A percentile compares a stretch with the other conserved stretches of the same genome.
These are phyloP conservation scores for Xylaria digitata DNA, from an alignment of 2,329 filamentous ascomycete genomes.

Conservation along the genomic window DNA sequence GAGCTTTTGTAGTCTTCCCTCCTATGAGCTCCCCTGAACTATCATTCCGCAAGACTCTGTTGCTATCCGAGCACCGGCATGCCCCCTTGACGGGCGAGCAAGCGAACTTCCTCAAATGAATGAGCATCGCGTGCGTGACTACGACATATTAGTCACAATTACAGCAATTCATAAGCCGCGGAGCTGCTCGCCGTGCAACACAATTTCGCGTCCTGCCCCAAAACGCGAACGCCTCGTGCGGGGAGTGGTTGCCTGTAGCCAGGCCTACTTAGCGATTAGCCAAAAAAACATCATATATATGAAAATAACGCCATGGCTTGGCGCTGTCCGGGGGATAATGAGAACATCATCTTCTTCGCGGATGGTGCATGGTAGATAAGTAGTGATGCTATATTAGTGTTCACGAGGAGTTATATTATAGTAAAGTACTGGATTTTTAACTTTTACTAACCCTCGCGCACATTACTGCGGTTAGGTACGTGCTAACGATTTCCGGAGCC, in stretches of 20 bases:
- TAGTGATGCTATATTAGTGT: background rate
- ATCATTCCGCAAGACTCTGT: conserved; percentile 6
- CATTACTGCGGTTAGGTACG: background rate
- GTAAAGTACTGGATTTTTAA: background rate
- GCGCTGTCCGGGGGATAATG: conserved; percentile 34
- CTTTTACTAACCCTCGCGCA: background rate
- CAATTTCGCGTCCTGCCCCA: conserved; percentile 33
- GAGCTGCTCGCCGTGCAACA: conserved; percentile 18
- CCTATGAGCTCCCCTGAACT: background rate
- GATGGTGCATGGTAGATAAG: background rate
- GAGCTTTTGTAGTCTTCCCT: conserved; percentile 22
- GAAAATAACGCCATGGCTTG: conserved; percentile 50
- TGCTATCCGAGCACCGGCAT: conserved; percentile 12
- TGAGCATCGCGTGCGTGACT: conserved; percentile 30
- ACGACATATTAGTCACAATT: conserved; percentile 35
- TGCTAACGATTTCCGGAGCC: background rate
- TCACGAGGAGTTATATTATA: background rate
- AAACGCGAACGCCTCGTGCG: conserved; percentile 38
- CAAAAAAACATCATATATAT: conserved; percentile 47
- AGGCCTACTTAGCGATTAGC: conserved; percentile 34
- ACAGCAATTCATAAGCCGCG: conserved; percentile 19
- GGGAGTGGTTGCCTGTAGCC: conserved; percentile 40
- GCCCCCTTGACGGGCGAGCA: conserved; percentile 20
- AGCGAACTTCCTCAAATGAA: conserved; percentile 34
- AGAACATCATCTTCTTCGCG: conserved; percentile 16